Conservation (phyloP, 148 eudicot species). For the Agrostemma githago region DNA sequence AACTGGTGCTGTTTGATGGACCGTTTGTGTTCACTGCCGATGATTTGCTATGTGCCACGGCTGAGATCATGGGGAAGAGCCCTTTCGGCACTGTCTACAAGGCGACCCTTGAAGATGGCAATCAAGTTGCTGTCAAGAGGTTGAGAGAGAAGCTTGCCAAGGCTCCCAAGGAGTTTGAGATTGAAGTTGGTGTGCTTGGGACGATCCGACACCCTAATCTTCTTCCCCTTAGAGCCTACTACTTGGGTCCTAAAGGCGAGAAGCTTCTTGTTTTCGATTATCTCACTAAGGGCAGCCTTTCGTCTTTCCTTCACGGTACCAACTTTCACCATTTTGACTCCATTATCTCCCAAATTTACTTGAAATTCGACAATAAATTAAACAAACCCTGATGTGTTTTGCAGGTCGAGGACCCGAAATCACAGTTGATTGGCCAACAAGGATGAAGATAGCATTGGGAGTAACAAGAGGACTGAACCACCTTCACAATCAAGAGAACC, state of each 20-base stretch:
- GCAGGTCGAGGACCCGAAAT: constrained; percentile 85
- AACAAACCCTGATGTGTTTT: not conserved
- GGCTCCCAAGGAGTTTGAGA: constrained; percentile 78
- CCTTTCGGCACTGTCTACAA: constrained; percentile 78
- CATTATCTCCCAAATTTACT: too few relatives aligned
- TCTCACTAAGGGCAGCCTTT: constrained; percentile 75
- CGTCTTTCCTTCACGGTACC: constrained; percentile 87
- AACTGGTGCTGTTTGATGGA: constrained; percentile 83
- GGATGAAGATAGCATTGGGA: constrained; percentile 79
- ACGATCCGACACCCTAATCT: constrained; percentile 69
- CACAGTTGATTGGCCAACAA: constrained; percentile 64
- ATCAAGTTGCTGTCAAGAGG: constrained; percentile 85
- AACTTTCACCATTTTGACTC: not conserved
- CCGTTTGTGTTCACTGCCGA: constrained; percentile 83
- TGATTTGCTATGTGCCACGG: constrained; percentile 82
- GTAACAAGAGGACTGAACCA: constrained; percentile 61
- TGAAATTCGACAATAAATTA: too few relatives aligned
- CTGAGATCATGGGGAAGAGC: constrained; percentile 91
- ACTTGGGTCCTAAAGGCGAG: constrained; percentile 74
- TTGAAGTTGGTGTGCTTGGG: constrained; percentile 66
- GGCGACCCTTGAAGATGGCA: constrained; percentile 81
- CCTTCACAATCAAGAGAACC: constrained; percentile 59
- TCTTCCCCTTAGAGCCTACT: constrained; percentile 79
- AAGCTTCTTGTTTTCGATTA: constrained; percentile 62
- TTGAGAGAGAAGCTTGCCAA: constrained; percentile 83